Conservation (phyloP, 768 basidiomycete genomes). For the Jaapia argillacea region DNA sequence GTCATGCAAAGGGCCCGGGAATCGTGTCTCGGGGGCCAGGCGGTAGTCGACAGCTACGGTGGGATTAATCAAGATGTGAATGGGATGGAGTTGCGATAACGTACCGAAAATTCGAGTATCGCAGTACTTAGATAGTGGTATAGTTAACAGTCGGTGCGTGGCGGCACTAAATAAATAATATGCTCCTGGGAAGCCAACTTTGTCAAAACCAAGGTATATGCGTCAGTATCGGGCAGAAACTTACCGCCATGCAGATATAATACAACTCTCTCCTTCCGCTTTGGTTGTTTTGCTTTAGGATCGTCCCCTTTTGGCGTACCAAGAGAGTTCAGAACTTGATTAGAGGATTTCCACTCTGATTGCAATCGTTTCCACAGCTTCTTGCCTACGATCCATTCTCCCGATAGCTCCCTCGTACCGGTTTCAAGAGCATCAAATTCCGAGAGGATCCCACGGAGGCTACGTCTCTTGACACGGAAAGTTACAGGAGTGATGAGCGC, state of each 20-base stretch:
- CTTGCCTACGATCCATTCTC: constrained; percentile 97
- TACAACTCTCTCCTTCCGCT: constrained; percentile 69
- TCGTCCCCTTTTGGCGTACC: constrained; percentile 1
- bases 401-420: constrained; percentile 73
- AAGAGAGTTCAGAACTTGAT: neutral
- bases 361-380: constrained; percentile 84
- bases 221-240: too few relatives aligned
- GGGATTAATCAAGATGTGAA: neutral
- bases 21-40: constrained; percentile 88
- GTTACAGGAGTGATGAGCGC: constrained; percentile 93
- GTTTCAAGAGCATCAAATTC: constrained; percentile 66
- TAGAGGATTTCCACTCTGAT: constrained; percentile 50
- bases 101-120: constrained; percentile 82
- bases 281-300: constrained; percentile 17
- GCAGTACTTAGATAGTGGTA: constrained; percentile 81
- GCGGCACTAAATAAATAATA: constrained; percentile 91
- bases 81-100: constrained; percentile 24
- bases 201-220: neutral
- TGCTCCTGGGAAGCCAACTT: constrained; percentile 43
- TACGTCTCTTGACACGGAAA: constrained; percentile 66
- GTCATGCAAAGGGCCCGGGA: constrained; percentile 85
- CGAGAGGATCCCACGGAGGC: constrained; percentile 71
- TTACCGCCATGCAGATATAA: constrained; percentile 89
- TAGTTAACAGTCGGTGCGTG: constrained; percentile 82
- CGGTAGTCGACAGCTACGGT: constrained; percentile 83